Base-by-base conservation (phyloP, 2,329 filamentous ascomycete species). In the Pestalotiopsis sp. region DNA sequence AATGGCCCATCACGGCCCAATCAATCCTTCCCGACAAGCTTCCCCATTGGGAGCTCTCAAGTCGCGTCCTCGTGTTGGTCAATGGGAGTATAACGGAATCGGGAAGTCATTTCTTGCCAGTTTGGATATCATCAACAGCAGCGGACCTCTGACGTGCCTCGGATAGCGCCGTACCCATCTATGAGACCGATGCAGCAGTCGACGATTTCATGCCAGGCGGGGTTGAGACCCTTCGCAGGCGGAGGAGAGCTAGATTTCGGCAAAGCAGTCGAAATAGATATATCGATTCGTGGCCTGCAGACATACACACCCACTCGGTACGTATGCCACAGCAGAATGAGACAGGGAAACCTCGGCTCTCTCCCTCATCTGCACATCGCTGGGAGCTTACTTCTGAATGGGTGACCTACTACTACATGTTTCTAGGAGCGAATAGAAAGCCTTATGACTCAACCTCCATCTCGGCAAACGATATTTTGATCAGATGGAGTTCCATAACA, bases 251-350 rank as follows among this genome's bases (percentile, higher is more conserved):
- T 52, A 31, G 31, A 36, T 36, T 36, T 49, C n/a, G 25, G 13
- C 12, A 39, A 64, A 41, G 20, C 38, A 25, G 36, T 12, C 36
- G 25, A 45, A 38, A 64, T 39, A 45, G 39, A 27, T 45, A 23
- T 64, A 64, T 36, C 39, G 57, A 64, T 38, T 62, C 59, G n/a
- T 36, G 59, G 41, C 61, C 20, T 64, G 61, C 41, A 45, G 61
- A 36, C 41, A 52, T 36, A 31, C 23, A 36, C 31, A 36, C 31
- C 31, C 31, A 36, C 31, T 36, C 31, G 31, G 31, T 59, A 27
- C 25, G 57, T 14, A n/a, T 36, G 57, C 20, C 23, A 14, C n/a
- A 59, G 23, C 23, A 27, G 25, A 23, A 27, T 23, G 23, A 36
- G 57, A 17, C 23, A 59, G 23, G 7, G 57, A 52, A 52, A 20